Evolutionary conservation across 2,329 filamentous ascomycete species (phyloP).

Genomic region (Fusarium sp.): DNA sequence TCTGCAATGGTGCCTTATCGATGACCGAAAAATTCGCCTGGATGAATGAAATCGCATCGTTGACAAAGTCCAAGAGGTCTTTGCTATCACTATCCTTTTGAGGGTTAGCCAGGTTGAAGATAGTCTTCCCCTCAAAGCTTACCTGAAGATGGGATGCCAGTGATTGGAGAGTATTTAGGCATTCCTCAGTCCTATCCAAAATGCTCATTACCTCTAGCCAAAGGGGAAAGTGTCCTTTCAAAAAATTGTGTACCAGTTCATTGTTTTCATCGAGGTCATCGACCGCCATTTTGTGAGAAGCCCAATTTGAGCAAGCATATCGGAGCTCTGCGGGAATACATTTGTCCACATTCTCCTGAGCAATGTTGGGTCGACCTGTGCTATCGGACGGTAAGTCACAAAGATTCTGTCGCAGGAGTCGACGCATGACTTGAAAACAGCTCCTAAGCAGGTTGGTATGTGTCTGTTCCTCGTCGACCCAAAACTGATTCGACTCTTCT

Average conservation of each 20-base stretch:
- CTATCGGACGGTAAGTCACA: constrained; percentile 47
- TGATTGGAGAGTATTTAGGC: background rate
- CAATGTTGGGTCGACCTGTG: background rate
- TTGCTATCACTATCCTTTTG: no score
- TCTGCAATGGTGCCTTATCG: background rate
- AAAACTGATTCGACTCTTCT: constrained; percentile 51
- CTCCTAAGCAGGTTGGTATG: constrained; percentile 48
- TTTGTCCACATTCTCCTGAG: fast-evolving
- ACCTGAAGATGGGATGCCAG: no score
- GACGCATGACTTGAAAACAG: constrained; percentile 56
- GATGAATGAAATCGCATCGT: background rate
- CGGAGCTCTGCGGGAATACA: background rate
- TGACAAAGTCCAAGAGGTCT: background rate
- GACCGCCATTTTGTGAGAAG: constrained; percentile 47
- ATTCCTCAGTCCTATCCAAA: constrained; percentile 41
- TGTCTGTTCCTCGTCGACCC: constrained; percentile 55
- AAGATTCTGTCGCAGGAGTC: constrained; percentile 55
- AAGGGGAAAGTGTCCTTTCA: constrained; percentile 58
- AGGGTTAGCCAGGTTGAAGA: no score
- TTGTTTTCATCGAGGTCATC: constrained; percentile 41
- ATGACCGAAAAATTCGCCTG: background rate
- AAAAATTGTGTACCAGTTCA: constrained; percentile 53
- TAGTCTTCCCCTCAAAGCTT: no score
- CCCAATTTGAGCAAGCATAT: constrained; percentile 48
- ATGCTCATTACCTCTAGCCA: constrained; percentile 60